Evolutionary conservation across 345 rosid genomes (phyloP).

Genomic region (Erucastrum elatum): DNA sequence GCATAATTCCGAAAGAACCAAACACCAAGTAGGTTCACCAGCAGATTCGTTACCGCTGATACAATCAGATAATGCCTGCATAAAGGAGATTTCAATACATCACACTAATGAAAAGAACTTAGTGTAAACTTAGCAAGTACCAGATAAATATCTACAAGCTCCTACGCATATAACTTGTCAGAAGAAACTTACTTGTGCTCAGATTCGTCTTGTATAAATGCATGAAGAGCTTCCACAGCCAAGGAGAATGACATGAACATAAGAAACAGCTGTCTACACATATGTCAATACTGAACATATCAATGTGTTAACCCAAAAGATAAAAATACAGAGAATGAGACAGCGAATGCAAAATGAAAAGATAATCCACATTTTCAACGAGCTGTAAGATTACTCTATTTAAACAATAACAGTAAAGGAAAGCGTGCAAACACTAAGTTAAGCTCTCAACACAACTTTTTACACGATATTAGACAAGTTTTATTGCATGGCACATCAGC

Average conservation of each 20-base stretch:
- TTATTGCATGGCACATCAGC: background rate
- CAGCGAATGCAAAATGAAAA: conserved; percentile 8
- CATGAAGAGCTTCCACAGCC: conserved; percentile 99
- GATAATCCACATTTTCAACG: background rate
- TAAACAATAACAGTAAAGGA: conserved; percentile 14
- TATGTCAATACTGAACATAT: conserved; percentile 53
- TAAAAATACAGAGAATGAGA: background rate
- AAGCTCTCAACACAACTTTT: background rate
- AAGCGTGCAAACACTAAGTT: background rate
- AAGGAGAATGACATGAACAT: conserved; percentile 98
- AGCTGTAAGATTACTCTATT: conserved; percentile 2
- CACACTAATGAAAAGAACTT: background rate
- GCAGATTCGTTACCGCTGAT: conserved; percentile 90
- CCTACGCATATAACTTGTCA: conserved; percentile 1
- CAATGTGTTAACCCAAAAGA: conserved; percentile 47
- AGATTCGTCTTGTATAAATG: conserved; percentile 96
- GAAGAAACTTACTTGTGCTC: conserved; percentile 85
- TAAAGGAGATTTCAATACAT: conserved; percentile 14
- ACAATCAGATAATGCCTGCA: conserved; percentile 96
- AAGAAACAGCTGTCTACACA: conserved; percentile 99
- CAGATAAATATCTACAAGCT: background rate
- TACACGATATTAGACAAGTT: background rate
- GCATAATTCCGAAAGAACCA: conserved; percentile 99
- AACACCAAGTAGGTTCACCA: conserved; percentile 92
- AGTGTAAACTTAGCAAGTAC: background rate